phyloP scores from a whole-genome alignment of 2,329 filamentous ascomycete species.

The Phymatotrichopsis omnivora region DNA sequence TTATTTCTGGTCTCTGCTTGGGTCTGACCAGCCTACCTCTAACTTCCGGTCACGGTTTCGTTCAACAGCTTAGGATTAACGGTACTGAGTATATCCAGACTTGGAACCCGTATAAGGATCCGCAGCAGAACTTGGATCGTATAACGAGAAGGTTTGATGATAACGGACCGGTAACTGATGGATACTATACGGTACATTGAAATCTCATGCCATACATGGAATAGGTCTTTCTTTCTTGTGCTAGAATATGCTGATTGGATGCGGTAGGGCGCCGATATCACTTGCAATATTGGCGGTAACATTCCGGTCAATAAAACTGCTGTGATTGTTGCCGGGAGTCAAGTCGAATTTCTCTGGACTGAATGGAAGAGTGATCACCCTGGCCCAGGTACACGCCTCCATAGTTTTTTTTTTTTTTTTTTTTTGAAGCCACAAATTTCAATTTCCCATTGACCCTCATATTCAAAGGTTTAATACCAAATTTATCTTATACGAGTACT shows the following conservation, averaged over 20 bases:
- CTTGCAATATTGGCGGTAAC: conserved; percentile 29
- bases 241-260: no score
- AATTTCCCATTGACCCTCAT: no score
- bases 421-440: no score
- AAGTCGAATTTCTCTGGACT: conserved; percentile 42
- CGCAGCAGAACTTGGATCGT: conserved; percentile 31
- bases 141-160: conserved; percentile 31
- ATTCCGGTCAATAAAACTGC: conserved; percentile 30
- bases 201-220: not conserved
- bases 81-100: conserved; percentile 30
- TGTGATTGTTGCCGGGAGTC: conserved; percentile 39
- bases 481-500: no score
- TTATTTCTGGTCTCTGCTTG: conserved; percentile 5
- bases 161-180: conserved; percentile 32
- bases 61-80: conserved; percentile 27
- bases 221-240: not conserved
- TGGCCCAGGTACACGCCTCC: no score
- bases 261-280: conserved; percentile 33
- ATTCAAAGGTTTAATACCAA: no score
- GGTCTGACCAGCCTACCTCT: conserved; percentile 6
- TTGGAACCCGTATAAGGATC: conserved; percentile 33
- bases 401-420: no score
- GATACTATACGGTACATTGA: conserved; percentile 18
- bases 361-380: conserved; percentile 43
- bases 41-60: conserved; percentile 26